Conservation (phyloP, 2,329 filamentous ascomycete genomes). For the Pseudofabraea citricarpa region DNA sequence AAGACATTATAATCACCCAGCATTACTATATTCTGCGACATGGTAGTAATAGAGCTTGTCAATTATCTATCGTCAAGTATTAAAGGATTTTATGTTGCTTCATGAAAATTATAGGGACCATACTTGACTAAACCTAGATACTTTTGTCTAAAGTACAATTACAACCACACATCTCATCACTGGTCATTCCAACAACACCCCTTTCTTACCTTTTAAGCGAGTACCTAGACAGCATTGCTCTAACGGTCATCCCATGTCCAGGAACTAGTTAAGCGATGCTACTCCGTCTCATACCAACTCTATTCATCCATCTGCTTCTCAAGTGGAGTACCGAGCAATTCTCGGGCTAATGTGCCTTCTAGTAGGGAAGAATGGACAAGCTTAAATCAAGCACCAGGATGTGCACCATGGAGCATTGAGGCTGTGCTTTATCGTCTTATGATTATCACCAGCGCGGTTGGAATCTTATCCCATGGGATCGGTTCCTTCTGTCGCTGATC, state of each 20-base stretch:
- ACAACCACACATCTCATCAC: background rate
- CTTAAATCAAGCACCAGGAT: background rate
- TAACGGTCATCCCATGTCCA: background rate
- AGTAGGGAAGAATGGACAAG: background rate
- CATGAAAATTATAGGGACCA: background rate
- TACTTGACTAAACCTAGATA: background rate
- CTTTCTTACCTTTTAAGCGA: background rate
- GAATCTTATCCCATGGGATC: background rate
- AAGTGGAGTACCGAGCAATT: background rate
- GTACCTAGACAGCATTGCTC: background rate
- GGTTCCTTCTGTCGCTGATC: background rate
- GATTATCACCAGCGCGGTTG: background rate
- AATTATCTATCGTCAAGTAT: background rate
- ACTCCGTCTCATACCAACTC: background rate
- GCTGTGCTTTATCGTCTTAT: background rate
- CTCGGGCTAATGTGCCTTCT: background rate
- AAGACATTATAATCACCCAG: background rate
- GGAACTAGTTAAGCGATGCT: background rate
- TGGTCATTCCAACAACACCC: too few species aligned
- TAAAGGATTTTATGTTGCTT: background rate
- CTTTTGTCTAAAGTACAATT: background rate
- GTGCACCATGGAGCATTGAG: background rate
- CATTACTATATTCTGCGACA: background rate
- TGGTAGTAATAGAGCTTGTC: background rate
- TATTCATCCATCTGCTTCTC: background rate